Evolutionary conservation across 2,329 filamentous ascomycete species (phyloP), one percentile per base, ranked within the genome.

Genomic region (Cadophora luteo-olivacea): DNA sequence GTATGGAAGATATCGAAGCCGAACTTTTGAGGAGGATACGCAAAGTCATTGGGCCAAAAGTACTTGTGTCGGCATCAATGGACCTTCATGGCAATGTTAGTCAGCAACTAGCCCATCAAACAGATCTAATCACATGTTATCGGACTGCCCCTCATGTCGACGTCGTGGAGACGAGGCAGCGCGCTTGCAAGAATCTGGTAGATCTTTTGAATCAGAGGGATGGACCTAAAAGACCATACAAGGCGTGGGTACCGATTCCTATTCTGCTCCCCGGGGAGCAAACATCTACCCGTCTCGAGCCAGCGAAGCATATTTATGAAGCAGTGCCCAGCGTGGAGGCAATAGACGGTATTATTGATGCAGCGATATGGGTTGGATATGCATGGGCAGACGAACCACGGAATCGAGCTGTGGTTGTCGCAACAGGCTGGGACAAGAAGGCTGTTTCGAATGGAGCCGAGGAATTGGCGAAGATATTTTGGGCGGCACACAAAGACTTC

Each of bases 21-120:
- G 82, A 85, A 65, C 80, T 86, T 33, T 77, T 86, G 24, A 74
- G 75, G 14, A 82, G 83, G 0, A 80, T 85, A 14, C 79, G 84
- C 2, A 68, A 61, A 0, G 81, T 85, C 3, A 79, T 85, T 24
- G 84, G 85, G 0, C 75, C 80, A 0, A 73, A 80, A 24, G 82
- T 83, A 8, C 67, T 86, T 14, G 82, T 86, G 6, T 86, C 84
- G 1, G 83, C 85, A 0, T 85, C 84, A 0, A 86, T 86, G 84
- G 85, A 87, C 72, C 77, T 87, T 22, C 85, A 87, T 72, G 85
- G 85, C 3, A 86, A 87, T 70, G 84, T 87, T 8, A 85, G 84
- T 9, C 78, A 79, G 6, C 77, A 80, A 51, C 77, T 86, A 16
- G 84, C 78, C 1, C 83, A 86, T 69, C 80, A 82, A 77, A 81